Evolutionary conservation across 768 basidiomycete species (phyloP), one percentile per base, ranked within the genome.

Genomic region (Amylocystis lapponica): DNA sequence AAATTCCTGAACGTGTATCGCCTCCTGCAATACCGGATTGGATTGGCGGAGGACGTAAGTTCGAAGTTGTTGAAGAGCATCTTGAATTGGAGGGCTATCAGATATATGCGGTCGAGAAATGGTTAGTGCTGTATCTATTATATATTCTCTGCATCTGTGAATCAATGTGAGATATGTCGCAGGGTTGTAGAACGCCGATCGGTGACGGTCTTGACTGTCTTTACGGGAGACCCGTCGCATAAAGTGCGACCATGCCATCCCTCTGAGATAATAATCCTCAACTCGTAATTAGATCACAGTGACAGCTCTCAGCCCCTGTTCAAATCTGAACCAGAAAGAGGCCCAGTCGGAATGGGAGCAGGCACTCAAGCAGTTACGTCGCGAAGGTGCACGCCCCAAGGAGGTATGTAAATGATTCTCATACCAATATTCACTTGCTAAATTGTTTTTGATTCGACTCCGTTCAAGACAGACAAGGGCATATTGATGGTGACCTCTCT

Each of bases 21-120:
- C n/a, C 41, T 3, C 37, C 29, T 36, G 52, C 31, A 22, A 35
- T 25, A 11, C 46, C 54, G 14, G 54, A 54, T 22, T 59, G 76
- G 75, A 61, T 78, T 14, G 70, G 69, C 1, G 56, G 64, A 9
- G 67, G 69, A 16, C 66, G 67, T 36, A 66, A 63, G 37, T 78
- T 81, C 48, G 70, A 74, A 53, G 61, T 78, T 43, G 69, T 70
- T 7, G 66, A 72, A 27, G 69, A 75, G 26, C 61, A 64, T 14
- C 52, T 80, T 35, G 64, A 78, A 34, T 56, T 86, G 19, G 57
- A 68, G 16, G 81, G 82, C 1, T 88, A 81, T 63, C 88, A 90
- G 64, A 70, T 91, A 43, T 92, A 90, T 58, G 88, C 86, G 0
- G 89, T 92, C 8, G 84, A 91, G 68, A 85, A 85, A 61, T 91